Base-by-base conservation (phyloP, 1,284 basidiomycete species). In the Microbotryum silenes-acaulis region DNA sequence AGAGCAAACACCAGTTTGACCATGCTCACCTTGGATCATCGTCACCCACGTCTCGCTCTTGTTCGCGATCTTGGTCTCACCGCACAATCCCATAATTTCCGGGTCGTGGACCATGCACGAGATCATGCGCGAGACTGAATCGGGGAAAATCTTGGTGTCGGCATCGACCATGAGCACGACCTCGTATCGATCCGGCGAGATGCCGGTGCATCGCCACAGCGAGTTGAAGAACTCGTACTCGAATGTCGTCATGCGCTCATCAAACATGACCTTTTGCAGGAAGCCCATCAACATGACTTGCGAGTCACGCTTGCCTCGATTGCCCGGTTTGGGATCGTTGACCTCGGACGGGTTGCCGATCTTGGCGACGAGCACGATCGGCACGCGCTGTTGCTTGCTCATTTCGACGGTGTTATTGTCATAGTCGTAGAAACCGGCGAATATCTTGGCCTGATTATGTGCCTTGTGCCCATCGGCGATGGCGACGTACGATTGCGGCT, bases 391-490 rank as follows among this genome's bases (percentile, higher is more conserved):
- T 77, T 98, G 94, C 79, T 98, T 99, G 63, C 86, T 87, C 37
- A 81, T 80, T 78, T 98, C 96, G 48, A 91, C 83, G 0, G 93
- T 97, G 61, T 87, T 82, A 73, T 92, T 83, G 75, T 97, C 92
- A 77, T 98, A 98, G 66, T 86, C 83, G 77, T 99, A 99, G 80
- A 91, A 98, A 5, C 96, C 96, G 42, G 94, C 92, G 72, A 88
- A 97, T 51, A 98, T 92, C 79, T 94, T 94, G 63, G 94, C 94
- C 92, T 96, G 96, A 77, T 98, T 99, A 81, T 97, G 94, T 25
- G 91, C 83, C 79, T 97, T 98, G 80, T 97, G 91, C 37, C 96
- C 96, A 75, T 98, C 93, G 27, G 96, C 96, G 72, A 98, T 97
- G 63, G 96, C 92, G 52, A 97, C 91, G 74, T 98, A 99, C 55